phyloP scores from a whole-genome alignment of 1,284 basidiomycete species.

The Stygiomarasmius scandens region DNA sequence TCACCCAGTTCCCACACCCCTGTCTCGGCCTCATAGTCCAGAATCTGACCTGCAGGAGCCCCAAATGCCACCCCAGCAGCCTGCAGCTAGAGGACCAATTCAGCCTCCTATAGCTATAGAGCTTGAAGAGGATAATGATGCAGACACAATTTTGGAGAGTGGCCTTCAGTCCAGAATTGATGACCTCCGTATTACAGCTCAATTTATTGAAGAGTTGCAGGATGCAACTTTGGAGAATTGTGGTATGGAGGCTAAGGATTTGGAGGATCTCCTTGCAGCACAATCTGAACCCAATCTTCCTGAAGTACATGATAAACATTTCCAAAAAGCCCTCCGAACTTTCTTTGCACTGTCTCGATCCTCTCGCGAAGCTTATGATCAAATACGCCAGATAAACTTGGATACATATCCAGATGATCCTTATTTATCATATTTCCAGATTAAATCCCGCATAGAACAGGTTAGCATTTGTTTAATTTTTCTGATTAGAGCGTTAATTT shows the following conservation, averaged over 20 bases:
- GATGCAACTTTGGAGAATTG: background rate
- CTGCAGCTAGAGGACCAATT: too few species aligned
- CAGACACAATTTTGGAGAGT: too few species aligned
- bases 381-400: conserved; percentile 13
- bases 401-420: conserved; percentile 22
- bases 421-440: conserved; percentile 5
- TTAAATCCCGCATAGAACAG: background rate
- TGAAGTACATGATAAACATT: background rate
- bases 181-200: background rate
- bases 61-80: too few species aligned
- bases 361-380: conserved; percentile 20
- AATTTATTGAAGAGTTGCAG: background rate
- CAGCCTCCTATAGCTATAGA: too few species aligned
- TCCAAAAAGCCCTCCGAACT: background rate
- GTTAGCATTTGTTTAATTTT: too few species aligned
- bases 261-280: background rate
- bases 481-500: too few species aligned
- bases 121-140: too few species aligned
- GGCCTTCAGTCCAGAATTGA: background rate
- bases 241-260: background rate
- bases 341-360: background rate
- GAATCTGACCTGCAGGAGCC: too few species aligned
- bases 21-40: too few species aligned
- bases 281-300: background rate
- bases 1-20: too few species aligned